Conservation (phyloP, 23 red algal genomes). For the Gracilariopsis chorda region DNA sequence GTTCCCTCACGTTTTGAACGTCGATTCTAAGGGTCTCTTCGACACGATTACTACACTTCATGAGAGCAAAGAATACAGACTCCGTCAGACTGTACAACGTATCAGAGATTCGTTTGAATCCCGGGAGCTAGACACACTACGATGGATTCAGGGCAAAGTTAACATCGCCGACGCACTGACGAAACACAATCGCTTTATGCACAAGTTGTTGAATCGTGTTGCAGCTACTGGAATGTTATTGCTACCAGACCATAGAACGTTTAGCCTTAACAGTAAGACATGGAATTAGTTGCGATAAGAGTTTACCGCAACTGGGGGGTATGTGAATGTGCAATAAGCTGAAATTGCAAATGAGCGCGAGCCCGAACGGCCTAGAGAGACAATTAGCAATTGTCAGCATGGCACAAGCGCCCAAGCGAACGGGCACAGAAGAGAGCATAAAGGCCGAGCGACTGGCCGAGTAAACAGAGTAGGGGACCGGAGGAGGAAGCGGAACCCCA, state of each 20-base stretch:
- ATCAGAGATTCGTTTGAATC: slow-evolving; percentile 5
- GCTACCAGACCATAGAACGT: background rate
- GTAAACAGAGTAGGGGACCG: no score
- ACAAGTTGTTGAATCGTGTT: background rate
- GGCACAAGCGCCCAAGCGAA: no score
- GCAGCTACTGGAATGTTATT: background rate
- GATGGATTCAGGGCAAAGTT: background rate
- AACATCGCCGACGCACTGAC: slow-evolving; percentile 18
- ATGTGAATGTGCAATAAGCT: no score
- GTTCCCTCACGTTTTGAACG: background rate
- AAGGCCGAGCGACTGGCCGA: no score
- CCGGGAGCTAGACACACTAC: background rate
- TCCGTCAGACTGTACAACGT: slow-evolving; percentile 17
- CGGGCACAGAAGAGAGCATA: no score
- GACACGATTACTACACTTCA: slow-evolving; percentile 25
- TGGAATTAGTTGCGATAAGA: slow-evolving; percentile 11
- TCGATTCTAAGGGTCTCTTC: slow-evolving; percentile 11
- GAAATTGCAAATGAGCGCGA: no score
- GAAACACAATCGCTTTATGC: background rate
- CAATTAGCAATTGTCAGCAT: no score
- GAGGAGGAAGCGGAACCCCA: no score
- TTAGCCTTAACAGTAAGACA: background rate
- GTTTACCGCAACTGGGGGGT: background rate
- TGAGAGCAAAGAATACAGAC: background rate
- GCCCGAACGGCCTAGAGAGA: no score